These are phyloP conservation scores for Starmerella bombicola DNA, from an alignment of 805 yeast genomes.

Conservation along the genomic window DNA sequence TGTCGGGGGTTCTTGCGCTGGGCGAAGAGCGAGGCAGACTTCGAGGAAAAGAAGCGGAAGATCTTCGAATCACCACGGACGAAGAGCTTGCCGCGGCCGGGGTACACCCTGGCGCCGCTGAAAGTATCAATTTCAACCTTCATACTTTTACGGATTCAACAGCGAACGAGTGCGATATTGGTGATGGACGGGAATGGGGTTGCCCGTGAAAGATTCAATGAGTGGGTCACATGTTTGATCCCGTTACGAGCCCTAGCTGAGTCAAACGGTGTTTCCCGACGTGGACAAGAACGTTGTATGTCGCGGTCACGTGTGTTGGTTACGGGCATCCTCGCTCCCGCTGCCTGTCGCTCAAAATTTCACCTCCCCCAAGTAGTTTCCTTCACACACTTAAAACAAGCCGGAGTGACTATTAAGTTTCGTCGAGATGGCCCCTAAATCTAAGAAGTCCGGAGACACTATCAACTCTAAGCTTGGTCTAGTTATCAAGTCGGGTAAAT, in stretches of 20 bases:
- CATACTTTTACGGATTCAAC: conserved; percentile 39
- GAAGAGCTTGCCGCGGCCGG: conserved; percentile 98
- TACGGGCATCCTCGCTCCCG: neutral
- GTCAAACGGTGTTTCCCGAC: neutral
- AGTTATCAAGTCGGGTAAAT: conserved; percentile 98
- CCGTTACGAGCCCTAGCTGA: conserved; percentile 1
- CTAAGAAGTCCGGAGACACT: conserved; percentile 78
- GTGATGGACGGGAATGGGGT: conserved; percentile 1
- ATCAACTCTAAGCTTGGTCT: conserved; percentile 97
- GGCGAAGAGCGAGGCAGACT: conserved; percentile 93
- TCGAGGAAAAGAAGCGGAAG: conserved; percentile 98
- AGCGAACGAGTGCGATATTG: neutral
- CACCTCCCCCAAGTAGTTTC: conserved; percentile 1
- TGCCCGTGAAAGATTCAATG: conserved; percentile 1
- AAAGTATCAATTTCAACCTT: conserved; percentile 99
- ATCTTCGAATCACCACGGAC: conserved; percentile 99
- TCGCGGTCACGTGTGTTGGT: too few relatives aligned
- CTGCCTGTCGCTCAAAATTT: conserved; percentile 4
- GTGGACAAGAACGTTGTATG: too few relatives aligned
- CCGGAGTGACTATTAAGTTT: conserved; percentile 66
- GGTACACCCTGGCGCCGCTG: conserved; percentile 99
- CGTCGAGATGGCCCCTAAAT: conserved; percentile 99
- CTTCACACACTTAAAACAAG: conserved; percentile 23
- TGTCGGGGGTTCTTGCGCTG: conserved; percentile 99
- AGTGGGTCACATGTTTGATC: conserved; percentile 2